Percentiles rank a stretch among this genome's conserved stretches.
phyloP scores from a whole-genome alignment of 257 asterid species.

The Ocimum tenuiflorum region DNA sequence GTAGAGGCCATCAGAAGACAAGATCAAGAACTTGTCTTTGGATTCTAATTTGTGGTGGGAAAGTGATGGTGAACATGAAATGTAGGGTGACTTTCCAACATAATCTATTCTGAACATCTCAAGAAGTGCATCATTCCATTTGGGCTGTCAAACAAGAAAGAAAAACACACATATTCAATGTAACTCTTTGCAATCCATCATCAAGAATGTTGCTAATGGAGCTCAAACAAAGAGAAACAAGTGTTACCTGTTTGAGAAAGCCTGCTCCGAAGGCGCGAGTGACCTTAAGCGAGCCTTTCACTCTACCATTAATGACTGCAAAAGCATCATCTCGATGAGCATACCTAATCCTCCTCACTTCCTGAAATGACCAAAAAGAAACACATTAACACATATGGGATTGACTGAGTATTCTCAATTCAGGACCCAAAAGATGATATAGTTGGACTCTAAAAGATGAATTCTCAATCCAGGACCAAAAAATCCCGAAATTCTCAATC shows the following conservation, averaged over 20 bases:
- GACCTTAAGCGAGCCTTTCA: constrained; percentile 83
- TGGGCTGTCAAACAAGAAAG: too few species aligned
- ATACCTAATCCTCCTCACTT: constrained; percentile 54
- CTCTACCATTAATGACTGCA: constrained; percentile 64
- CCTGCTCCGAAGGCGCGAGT: constrained; percentile 98
- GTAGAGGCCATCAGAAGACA: constrained; percentile 92
- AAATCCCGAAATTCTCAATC: too few species aligned
- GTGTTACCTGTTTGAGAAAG: constrained; percentile 66
- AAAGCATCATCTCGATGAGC: constrained; percentile 71
- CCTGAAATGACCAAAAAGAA: constrained; percentile 37
- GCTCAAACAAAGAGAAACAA: background rate
- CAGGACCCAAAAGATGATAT: too few species aligned
- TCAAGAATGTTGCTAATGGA: too few species aligned
- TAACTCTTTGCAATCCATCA: too few species aligned
- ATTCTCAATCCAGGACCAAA: too few species aligned
- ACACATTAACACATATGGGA: too few species aligned
- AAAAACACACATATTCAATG: too few species aligned
- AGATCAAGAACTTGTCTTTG: constrained; percentile 71
- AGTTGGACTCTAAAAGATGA: too few species aligned
- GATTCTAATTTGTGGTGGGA: constrained; percentile 71
- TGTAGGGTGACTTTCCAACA: constrained; percentile 68
- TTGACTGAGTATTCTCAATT: too few species aligned
- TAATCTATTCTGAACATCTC: constrained; percentile 85
- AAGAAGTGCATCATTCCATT: constrained; percentile 82
- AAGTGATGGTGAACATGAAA: constrained; percentile 67